Evolutionary conservation across 768 basidiomycete genomes (phyloP).

Genomic region (Scleroderma bovista): DNA sequence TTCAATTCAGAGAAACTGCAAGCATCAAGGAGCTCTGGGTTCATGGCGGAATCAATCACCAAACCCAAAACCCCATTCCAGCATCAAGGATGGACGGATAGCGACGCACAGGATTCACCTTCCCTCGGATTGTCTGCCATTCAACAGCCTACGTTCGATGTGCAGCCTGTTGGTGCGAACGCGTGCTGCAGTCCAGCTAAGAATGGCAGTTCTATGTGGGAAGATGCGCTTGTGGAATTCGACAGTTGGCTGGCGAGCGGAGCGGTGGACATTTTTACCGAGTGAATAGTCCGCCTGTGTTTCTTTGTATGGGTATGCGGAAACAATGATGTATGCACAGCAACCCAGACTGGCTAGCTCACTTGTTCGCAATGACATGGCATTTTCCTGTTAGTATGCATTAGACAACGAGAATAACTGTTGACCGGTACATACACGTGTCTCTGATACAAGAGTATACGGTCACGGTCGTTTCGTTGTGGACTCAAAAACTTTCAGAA

Average conservation of each 20-base stretch:
- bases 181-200: neutral
- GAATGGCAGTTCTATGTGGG: conserved; percentile 9
- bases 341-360: too few species aligned
- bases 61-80: too few species aligned
- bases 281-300: conserved; percentile 8
- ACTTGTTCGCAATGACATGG: too few species aligned
- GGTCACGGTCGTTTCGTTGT: conserved; percentile 12
- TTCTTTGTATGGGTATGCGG: neutral
- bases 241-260: conserved; percentile 67
- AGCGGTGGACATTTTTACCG: conserved; percentile 46
- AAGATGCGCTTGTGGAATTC: conserved; percentile 59
- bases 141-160: neutral
- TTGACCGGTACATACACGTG: too few species aligned
- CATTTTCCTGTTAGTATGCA: too few species aligned
- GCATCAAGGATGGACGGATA: too few species aligned
- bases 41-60: neutral
- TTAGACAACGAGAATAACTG: too few species aligned
- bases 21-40: conserved; percentile 21
- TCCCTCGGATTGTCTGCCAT: neutral
- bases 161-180: neutral
- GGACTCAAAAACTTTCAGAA: conserved; percentile 56
- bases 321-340: too few species aligned
- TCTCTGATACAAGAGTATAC: too few species aligned
- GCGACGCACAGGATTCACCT: too few species aligned
- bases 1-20: conserved; percentile 17